Base-by-base conservation (phyloP, 2,329 filamentous ascomycete species). In the Domatiomyces catenatus region DNA sequence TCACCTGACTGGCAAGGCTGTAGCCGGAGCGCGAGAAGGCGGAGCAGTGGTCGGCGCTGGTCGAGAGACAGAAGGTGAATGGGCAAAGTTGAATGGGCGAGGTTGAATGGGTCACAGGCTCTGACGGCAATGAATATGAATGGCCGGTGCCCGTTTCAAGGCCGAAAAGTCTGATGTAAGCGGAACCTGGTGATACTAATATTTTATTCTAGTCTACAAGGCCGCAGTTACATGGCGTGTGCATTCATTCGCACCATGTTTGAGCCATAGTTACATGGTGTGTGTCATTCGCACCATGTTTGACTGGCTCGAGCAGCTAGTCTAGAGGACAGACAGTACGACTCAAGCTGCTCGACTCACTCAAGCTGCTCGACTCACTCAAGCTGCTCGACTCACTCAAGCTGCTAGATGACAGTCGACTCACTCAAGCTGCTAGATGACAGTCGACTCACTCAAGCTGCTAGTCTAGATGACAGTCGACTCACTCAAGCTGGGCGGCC, bases 401-500 rank as follows among this genome's bases (percentile, higher is more conserved):
- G n/a, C n/a, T n/a, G 15, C 32, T 39, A 39, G 32, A 51, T 45
- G 39, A 26, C 17, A 2, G 7, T 43, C 19, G 8, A 3, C 64
- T 62, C 81, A 98, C 76, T 98, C 92, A 60, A 98, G 75, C 75
- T 93, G 74, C 32, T 39, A 39, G 32, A 51, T 45, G 39, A 26
- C 17, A 2, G 7, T n/a, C n/a, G n/a, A n/a, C n/a, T n/a, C 8
- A 10, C 28, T 32, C 4, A 8, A 32, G 32, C 10, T 39, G 15
- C 22, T 15, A 39, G 3, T 39, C 32, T 39, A 39, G 32, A 51
- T 45, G 39, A 26, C 17, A 2, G 7, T 43, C 19, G 8, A 3
- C 64, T 62, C 81, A 98, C 76, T 98, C 92, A 60, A 98, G 75
- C 75, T 93, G 74, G 53, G 87, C 94, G 48, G 92, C 92, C 73